Evolutionary conservation across 2,329 filamentous ascomycete species (phyloP), one percentile per base, ranked within the genome.

Genomic region (Diaporthe australafricana): DNA sequence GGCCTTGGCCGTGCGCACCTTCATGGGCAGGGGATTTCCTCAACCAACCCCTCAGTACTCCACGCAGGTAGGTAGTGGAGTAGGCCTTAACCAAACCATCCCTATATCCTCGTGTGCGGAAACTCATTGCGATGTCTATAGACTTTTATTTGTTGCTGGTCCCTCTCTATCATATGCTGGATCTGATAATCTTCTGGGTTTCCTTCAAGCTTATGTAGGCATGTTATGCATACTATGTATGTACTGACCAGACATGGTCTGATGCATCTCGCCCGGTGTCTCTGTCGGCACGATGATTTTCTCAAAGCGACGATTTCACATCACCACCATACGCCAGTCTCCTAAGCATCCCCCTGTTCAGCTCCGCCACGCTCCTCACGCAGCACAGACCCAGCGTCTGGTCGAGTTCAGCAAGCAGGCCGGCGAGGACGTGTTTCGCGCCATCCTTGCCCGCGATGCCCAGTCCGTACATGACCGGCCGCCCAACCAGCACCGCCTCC

Each of bases 401-500:
- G 77, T 90, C 89, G 20, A 85, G 80, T 77, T 87, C 90, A 32
- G 80, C 86, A 63, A 89, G 77, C 22, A 90, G 75, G 1, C 87
- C 84, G 65, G 83, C 83, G 69, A 89, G 76, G 2, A 87, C 85
- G 65, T 87, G 81, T 73, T 84, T 85, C 1, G 87, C 89, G 12
- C 90, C 89, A 50, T 84, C 81, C 75, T 86, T 84, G 6, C 89
- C 89, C 6, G 83, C 85, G 27, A 90, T 83, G 2, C 84, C 86
- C 17, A 91, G 79, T 0, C 89, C 88, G 76, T 90, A 91, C 17
- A 91, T 84, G 27, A 85, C 87, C 5, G 89, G 89, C 69, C 89
- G 79, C 3, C 88, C 88, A 12, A 91, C 83, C 16, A 90, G 80
- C 1, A 91, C 88, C 3, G 84, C 87, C 75, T 89, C 86, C 0